Evolutionary conservation across 2,329 filamentous ascomycete genomes (phyloP).

Genomic region (Alternaria atra): DNA sequence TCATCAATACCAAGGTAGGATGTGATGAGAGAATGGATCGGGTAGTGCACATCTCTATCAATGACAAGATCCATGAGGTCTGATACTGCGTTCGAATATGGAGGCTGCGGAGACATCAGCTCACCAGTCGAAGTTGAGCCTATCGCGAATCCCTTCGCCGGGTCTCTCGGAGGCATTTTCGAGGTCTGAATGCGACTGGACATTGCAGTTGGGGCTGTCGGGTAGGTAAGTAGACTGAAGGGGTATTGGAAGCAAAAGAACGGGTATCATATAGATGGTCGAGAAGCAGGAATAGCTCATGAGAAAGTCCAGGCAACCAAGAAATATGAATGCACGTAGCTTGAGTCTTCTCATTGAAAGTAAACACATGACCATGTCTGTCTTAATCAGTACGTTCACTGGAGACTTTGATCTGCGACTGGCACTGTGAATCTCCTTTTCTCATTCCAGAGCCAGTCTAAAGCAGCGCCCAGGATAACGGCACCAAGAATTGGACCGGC

Average conservation of each 20-base stretch:
- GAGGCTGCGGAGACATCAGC: not conserved
- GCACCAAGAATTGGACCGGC: constrained; percentile 35
- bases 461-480: constrained; percentile 30
- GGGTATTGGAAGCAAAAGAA: too few relatives aligned
- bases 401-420: not conserved
- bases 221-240: too few relatives aligned
- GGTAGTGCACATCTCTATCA: not conserved
- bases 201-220: too few relatives aligned
- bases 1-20: not conserved
- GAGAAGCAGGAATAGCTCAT: too few relatives aligned
- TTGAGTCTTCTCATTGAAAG: not conserved
- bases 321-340: not conserved
- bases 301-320: too few relatives aligned
- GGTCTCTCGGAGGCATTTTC: too few relatives aligned
- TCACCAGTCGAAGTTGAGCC: not conserved
- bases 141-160: too few relatives aligned
- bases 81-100: not conserved
- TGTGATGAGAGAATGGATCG: not conserved
- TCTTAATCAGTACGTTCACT: not conserved
- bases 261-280: too few relatives aligned
- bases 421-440: constrained; percentile 40
- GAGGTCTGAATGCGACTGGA: too few relatives aligned
- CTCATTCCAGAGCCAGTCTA: constrained; percentile 36
- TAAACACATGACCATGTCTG: too few relatives aligned
- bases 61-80: not conserved